These are phyloP conservation scores for Marsdenia floribunda DNA, from an alignment of 257 asterid genomes.

Conservation along the genomic window DNA sequence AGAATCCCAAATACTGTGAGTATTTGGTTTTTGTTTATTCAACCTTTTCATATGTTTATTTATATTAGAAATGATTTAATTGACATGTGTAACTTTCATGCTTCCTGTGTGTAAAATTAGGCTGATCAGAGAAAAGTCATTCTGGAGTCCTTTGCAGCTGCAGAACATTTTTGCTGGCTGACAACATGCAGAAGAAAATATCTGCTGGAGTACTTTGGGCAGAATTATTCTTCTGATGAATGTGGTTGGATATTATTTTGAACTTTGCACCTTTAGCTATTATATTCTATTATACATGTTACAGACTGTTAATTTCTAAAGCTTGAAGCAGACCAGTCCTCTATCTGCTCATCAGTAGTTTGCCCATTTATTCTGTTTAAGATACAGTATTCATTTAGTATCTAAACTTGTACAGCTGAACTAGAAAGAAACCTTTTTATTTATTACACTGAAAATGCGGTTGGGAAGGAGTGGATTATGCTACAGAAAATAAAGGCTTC, in stretches of 20 bases:
- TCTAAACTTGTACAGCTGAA: background rate
- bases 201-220: conserved; percentile 85
- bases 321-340: background rate
- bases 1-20: conserved; percentile 7
- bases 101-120: conserved; percentile 34
- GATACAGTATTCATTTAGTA: background rate
- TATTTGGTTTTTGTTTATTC: background rate
- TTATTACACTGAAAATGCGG: background rate
- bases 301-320: background rate
- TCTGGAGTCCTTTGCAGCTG: conserved; percentile 69
- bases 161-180: conserved; percentile 70
- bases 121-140: conserved; percentile 74
- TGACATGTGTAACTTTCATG: conserved; percentile 9
- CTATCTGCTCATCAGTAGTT: background rate
- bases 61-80: background rate
- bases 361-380: background rate
- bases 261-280: conserved; percentile 1
- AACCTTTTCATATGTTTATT: background rate
- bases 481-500: background rate
- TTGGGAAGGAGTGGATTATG: background rate
- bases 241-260: conserved; percentile 52
- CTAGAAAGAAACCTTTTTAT: background rate
- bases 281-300: background rate
- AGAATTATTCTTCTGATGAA: conserved; percentile 37
- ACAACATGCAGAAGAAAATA: conserved; percentile 88